Evolutionary conservation across 2,329 filamentous ascomycete genomes (phyloP), one percentile per base, ranked within the genome.

Genomic region (Diplodia seriata): DNA sequence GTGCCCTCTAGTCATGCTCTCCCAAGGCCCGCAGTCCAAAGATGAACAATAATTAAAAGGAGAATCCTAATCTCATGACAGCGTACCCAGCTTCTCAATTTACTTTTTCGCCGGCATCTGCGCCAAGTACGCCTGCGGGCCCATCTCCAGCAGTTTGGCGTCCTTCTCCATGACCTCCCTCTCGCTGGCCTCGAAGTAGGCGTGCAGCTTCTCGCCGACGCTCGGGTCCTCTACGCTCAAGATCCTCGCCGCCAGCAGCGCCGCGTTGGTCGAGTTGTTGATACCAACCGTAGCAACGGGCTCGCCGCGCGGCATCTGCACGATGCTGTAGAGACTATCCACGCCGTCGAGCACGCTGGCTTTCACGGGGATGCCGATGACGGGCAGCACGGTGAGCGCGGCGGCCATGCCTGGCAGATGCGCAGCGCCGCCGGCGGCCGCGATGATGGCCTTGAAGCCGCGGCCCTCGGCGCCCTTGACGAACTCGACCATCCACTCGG

Each of bases 81-180:
- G 29, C 50, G 40, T 49, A 38, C n/a, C 20, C 7, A 36, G 7
- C 14, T 47, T 47, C n/a, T 26, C 26, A 26, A 26, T 26, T 26
- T 56, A 68, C 59, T 64, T 64, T 38, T 68, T 68, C n/a, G 54
- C 65, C 38, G 65, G 53, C 78, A 80, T 80, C 1, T 69, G 67
- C 68, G 73, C 72, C 43, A 88, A 74, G 76, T 90, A 90, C 53
- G 78, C 80, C 71, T 86, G 79, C 75, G 83, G 87, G 0, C 88
- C 89, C 50, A 85, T 78, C 65, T 86, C 83, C 69, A 84, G 76
- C 70, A 92, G 74, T 73, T 77, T 83, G 26, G 76, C 79, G 49
- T 89, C 89, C 81, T 92, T 92, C 31, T 79, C 83, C 70, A 86
- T 77, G 1, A 92, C 90, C 73, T 90, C 87, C 67, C 83, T 81